Base-by-base conservation (phyloP, 1,284 basidiomycete genomes). In the Moesziomyces sp. region DNA sequence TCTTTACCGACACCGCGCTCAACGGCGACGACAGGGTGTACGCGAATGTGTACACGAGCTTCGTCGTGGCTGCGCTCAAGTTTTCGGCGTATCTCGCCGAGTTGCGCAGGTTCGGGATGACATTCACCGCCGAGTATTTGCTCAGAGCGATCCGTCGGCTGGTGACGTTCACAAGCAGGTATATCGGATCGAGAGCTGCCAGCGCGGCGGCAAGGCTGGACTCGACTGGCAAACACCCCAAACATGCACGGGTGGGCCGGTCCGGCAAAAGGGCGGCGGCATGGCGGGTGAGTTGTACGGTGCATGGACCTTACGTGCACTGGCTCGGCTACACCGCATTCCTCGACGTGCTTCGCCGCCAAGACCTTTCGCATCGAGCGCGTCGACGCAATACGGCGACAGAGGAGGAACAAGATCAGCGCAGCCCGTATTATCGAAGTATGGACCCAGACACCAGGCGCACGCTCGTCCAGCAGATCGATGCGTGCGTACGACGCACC, bases 51-150 rank as follows among this genome's bases (percentile, higher is more conserved):
- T 94, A 94, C 82, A 90, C 94, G 83, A 92, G 91, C 78, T 92
- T 95, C 79, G 85, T 93, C n/a, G 84, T 96, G 24, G 88, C 90
- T 1, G 93, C 93, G 0, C 90, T 95, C 87, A 97, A 94, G 86
- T 91, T 94, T 87, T 89, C 92, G 53, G 88, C 89, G 52, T 97
- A 97, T 83, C 50, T 80, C 77, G 47, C 90, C 89, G 79, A 85
- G 92, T 54, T 86, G 87, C 49, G 86, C 89, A 91, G 78, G 42
- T 88, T 69, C 56, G 58, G 52, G 6, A n/a, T 63, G 21, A 19
- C 18, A 7, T 70, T 73, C 14, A 3, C n/a, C 1, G 40, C 68
- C 0, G 49, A 47, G 40, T 66, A 50, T 23, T 28, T 77, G 19
- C 42, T 62, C 28, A 54, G 44, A 9, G 63, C 63, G 16, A 52